Base-by-base conservation (phyloP, 1,284 basidiomycete genomes). In the Cutaneotrichosporon sp. region DNA sequence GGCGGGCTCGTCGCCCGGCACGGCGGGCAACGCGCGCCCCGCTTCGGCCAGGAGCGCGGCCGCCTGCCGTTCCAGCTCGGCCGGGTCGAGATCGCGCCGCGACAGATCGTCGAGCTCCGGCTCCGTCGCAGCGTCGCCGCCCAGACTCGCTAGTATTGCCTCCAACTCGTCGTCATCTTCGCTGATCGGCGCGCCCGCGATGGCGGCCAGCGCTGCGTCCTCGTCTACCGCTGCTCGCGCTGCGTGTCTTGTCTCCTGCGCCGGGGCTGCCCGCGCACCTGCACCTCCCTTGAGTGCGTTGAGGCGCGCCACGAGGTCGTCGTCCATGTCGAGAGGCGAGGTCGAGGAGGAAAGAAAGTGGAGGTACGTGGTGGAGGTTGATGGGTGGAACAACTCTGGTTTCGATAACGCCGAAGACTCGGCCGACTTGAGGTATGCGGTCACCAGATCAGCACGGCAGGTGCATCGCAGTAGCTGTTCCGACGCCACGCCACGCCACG, bases 171-270 rank as follows among this genome's bases (percentile, higher is more conserved):
- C 56, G 30, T 54, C 54, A 14, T 39, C 52, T 21, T 34, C 55
- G 10, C 33, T 8, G 36, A 41, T 14, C 17, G 34, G 47, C 10
- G 59, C 61, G 40, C 60, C 54, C 10, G 64, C 65, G 26, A 69
- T 62, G 13, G 57, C 49, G 37, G 58, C 61, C n/a, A 69, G 46
- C 35, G 62, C 62, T 3, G 60, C 52, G 38, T 50, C 42, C 20
- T 67, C 66, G 10, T 61, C 55, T 14, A 34, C 21, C 12, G 62
- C 67, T 22, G 37, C 5, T 5, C n/a, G 26, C 10, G 46, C 46
- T 20, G n/a, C n/a, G 8, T 12, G 22, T 10, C 21, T 42, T 20
- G 8, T 13, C 20, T 8, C 7, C 22, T 22, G 41, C 26, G 26
- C 26, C 44, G 33, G 9, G 44, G n/a, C 13, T 18, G 4, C 21